These are phyloP conservation scores for Fusarium vanettenii DNA, from an alignment of 2,329 filamentous ascomycete genomes.

Conservation along the genomic window DNA sequence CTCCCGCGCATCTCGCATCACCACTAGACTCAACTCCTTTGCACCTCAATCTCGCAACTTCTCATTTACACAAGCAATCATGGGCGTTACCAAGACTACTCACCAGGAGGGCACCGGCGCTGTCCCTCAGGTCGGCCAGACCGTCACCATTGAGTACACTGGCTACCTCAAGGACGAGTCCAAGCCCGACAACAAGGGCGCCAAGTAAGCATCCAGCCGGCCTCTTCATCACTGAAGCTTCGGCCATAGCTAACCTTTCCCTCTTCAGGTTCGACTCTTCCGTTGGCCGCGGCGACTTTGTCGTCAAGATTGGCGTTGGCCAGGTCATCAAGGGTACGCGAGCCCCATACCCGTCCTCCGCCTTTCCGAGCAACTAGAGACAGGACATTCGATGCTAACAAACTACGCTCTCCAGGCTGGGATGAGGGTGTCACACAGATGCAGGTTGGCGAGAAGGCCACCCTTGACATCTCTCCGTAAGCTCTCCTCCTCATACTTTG, in stretches of 20 bases:
- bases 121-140: slow-evolving; percentile 74
- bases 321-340: slow-evolving; percentile 84
- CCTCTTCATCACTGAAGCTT: not conserved
- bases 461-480: slow-evolving; percentile 77
- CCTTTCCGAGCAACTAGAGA: not conserved
- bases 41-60: slow-evolving; percentile 31
- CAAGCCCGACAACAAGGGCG: slow-evolving; percentile 74
- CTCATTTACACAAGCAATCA: slow-evolving; percentile 53
- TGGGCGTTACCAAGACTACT: slow-evolving; percentile 80
- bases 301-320: slow-evolving; percentile 82
- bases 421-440: slow-evolving; percentile 88
- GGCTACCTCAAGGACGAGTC: slow-evolving; percentile 81
- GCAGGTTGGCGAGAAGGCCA: slow-evolving; percentile 91
- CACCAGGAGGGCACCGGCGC: slow-evolving; percentile 71
- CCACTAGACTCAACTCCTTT: slow-evolving; percentile 35
- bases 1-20: slow-evolving; percentile 26
- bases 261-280: slow-evolving; percentile 86
- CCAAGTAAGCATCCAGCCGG: slow-evolving; percentile 67
- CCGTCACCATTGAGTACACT: slow-evolving; percentile 89
- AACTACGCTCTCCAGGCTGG: slow-evolving; percentile 68
- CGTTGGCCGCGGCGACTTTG: slow-evolving; percentile 79
- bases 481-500: not conserved
- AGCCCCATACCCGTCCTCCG: slow-evolving; percentile 24
- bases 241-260: slow-evolving; percentile 15
- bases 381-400: slow-evolving; percentile 14